Percentiles rank a stretch among this genome's conserved stretches.
Evolutionary conservation across 306 rosid species (phyloP).

Genomic region (Astragalus glycyphyllos): DNA sequence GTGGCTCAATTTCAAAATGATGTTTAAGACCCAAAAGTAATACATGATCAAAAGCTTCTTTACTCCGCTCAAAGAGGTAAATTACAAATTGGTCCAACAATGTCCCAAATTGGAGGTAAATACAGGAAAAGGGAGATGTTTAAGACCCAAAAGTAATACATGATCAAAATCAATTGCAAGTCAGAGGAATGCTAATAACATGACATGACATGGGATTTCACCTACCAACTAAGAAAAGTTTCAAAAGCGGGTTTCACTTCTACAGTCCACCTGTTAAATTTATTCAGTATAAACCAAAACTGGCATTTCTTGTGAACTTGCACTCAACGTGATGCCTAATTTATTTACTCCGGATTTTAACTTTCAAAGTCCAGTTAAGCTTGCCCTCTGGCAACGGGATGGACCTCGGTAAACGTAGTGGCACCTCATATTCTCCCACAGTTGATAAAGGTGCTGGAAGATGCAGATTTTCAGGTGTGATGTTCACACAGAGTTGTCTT

Average conservation of each 20-base stretch:
- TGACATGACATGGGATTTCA: background rate
- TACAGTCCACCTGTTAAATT: conserved; percentile 17
- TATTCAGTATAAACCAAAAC: conserved; percentile 33
- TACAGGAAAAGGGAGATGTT: background rate
- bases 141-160: background rate
- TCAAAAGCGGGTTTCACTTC: background rate
- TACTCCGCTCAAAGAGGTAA: background rate
- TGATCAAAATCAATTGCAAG: conserved; percentile 15
- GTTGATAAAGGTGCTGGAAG: conserved; percentile 63
- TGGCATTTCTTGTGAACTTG: conserved; percentile 14
- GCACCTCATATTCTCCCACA: conserved; percentile 85
- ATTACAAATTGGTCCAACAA: background rate
- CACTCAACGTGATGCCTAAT: conserved; percentile 18
- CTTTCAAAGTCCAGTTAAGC: conserved; percentile 74
- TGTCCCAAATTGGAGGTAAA: conserved; percentile 4
- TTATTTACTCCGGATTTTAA: conserved; percentile 72
- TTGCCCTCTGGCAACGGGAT: conserved; percentile 82
- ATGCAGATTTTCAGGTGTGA: conserved; percentile 53
- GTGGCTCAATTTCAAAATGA: background rate
- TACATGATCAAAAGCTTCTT: no score
- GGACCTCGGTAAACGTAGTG: conserved; percentile 81
- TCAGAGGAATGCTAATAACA: conserved; percentile 7
- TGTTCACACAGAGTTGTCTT: conserved; percentile 71
- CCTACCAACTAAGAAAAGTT: background rate
- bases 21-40: no score